Evolutionary conservation across 2,329 filamentous ascomycete species (phyloP).

Genomic region (Trichoderma sp.): DNA sequence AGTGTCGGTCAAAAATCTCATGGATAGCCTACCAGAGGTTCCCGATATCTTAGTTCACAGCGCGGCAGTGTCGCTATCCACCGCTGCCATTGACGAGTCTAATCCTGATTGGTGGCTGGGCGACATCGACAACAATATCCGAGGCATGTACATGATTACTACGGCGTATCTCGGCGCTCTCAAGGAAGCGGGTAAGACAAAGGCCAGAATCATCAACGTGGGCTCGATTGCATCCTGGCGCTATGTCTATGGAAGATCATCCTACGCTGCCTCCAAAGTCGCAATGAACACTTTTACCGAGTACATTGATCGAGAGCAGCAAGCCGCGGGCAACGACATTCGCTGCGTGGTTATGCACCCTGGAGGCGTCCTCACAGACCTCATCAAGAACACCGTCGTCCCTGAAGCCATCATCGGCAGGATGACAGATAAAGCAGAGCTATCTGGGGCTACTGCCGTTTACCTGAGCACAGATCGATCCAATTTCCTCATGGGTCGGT

Average conservation of each 20-base stretch:
- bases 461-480: background rate
- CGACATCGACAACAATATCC: background rate
- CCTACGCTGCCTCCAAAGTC: background rate
- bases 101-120: conserved; percentile 1
- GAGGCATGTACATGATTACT: conserved; percentile 1
- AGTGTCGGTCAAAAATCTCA: background rate
- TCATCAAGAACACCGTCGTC: background rate
- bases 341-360: background rate
- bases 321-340: background rate
- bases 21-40: background rate
- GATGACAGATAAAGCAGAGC: background rate
- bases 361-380: background rate
- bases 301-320: background rate
- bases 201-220: conserved; percentile 3
- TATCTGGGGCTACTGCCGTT: background rate
- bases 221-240: conserved; percentile 1
- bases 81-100: background rate
- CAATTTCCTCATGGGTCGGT: background rate
- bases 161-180: background rate
- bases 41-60: background rate
- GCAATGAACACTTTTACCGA: conserved; percentile 1
- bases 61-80: conserved; percentile 4
- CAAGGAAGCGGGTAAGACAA: background rate
- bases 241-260: background rate
- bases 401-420: background rate